Evolutionary conservation across 768 basidiomycete species (phyloP).

Genomic region (Cubamyces lactineus): DNA sequence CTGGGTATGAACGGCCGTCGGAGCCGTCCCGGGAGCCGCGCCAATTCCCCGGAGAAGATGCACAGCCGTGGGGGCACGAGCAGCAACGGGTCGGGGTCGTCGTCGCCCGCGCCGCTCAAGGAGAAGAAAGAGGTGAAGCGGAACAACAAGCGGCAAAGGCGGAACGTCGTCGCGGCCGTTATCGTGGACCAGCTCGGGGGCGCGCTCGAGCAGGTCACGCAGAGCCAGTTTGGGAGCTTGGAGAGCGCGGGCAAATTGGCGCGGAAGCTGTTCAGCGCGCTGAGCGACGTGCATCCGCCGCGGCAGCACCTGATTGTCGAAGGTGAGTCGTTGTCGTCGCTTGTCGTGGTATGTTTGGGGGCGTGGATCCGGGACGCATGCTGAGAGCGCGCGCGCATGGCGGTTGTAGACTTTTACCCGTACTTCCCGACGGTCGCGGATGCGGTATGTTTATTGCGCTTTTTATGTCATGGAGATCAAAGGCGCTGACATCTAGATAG

Average conservation of each 20-base stretch:
- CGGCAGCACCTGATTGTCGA: slow-evolving; percentile 67
- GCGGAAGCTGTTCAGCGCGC: slow-evolving; percentile 63
- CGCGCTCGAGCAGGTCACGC: slow-evolving; percentile 70
- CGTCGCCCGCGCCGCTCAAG: slow-evolving; percentile 18
- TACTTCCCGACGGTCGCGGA: slow-evolving; percentile 75
- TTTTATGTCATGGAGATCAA: too few relatives aligned
- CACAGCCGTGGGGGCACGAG: slow-evolving; percentile 1
- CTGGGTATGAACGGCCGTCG: slow-evolving; percentile 18
- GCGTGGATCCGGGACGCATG: background rate
- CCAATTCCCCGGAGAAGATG: slow-evolving; percentile 6
- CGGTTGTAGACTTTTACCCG: slow-evolving; percentile 65
- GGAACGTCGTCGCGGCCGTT: slow-evolving; percentile 61
- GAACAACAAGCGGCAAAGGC: slow-evolving; percentile 23
- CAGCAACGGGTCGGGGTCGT: slow-evolving; percentile 30
- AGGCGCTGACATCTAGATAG: slow-evolving; percentile 36
- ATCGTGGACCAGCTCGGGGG: slow-evolving; percentile 73
- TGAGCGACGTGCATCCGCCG: slow-evolving; percentile 63
- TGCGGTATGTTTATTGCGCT: slow-evolving; percentile 50
- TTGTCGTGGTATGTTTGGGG: slow-evolving; percentile 2
- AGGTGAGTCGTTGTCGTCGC: slow-evolving; percentile 42
- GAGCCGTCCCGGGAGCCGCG: slow-evolving; percentile 2
- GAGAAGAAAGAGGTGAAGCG: slow-evolving; percentile 22
- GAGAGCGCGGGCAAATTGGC: slow-evolving; percentile 70
- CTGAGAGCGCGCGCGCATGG: too few relatives aligned
- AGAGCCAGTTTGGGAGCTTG: slow-evolving; percentile 56